Percentiles rank a stretch among this genome's conserved stretches.
Conservation (phyloP, 2,329 filamentous ascomycete species). For the Chaetomium olivaceum region DNA sequence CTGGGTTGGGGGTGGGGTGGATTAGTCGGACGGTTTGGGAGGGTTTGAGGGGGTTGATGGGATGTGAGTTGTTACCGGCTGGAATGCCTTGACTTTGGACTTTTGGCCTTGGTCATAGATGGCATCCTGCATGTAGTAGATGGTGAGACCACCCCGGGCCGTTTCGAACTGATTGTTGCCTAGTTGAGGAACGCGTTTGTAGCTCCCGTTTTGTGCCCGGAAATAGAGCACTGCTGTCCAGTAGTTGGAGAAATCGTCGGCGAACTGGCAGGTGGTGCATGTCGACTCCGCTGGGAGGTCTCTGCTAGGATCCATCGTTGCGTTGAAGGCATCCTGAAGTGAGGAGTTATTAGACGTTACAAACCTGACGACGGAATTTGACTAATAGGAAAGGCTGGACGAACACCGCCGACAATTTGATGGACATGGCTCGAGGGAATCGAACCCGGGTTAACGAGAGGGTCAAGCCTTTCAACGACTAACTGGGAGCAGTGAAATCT, state of each 20-base stretch:
- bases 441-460: background rate
- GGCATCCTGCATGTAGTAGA: slow-evolving; percentile 10
- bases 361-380: background rate
- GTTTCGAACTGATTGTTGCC: slow-evolving; percentile 7
- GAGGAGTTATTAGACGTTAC: background rate
- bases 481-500: slow-evolving; percentile 3
- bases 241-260: slow-evolving; percentile 9
- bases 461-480: background rate
- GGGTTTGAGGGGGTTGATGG: too few species aligned
- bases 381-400: background rate
- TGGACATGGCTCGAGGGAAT: slow-evolving; percentile 5
- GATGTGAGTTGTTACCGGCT: background rate
- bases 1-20: background rate
- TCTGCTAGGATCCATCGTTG: background rate
- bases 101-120: slow-evolving; percentile 5
- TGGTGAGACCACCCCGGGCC: background rate
- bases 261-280: slow-evolving; percentile 14
- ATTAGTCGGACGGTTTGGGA: background rate
- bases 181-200: background rate
- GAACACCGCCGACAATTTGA: slow-evolving; percentile 7
- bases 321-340: background rate
- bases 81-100: slow-evolving; percentile 4
- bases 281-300: background rate
- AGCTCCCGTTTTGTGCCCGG: slow-evolving; percentile 6
- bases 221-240: slow-evolving; percentile 3